Base-by-base conservation (phyloP, 208 protist genomes). In the Strigomonas galati region DNA sequence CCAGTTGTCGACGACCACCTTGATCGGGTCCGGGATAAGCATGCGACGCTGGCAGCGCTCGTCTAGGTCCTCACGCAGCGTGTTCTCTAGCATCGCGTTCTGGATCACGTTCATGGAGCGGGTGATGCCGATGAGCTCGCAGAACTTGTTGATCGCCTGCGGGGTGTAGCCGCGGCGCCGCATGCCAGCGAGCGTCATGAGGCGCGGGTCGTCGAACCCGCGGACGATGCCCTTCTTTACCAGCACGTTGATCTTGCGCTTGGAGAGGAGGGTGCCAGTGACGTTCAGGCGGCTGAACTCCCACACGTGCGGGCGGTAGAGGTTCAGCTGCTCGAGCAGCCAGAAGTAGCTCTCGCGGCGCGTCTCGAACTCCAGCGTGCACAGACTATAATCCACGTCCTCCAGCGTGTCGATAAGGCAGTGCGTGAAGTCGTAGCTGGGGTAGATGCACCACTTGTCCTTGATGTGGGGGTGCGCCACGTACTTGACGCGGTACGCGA, bases 371-470 rank as follows among this genome's bases (percentile, higher is more conserved):
- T 99, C 99, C 32, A 99, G 81, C 9, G 99, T 99, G 91, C 99
- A 99, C 5, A 99, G 81, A 14, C 98, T 99, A 85, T 99, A 99
- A 35, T 99, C 99, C 65, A 99, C 98, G 83, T 99, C 84, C 79
- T 99, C 99, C 28, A 99, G 77, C 10, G 98, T 98, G 81, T 99
- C 99, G 35, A 98, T 91, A 37, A 99, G 81, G 84, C 98, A 99
- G 88, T 99, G 98, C 31, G 98, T 98, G 78, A 96, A 99, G 86
- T 99, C 99, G 82, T 99, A 99, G 58, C 97, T 98, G 28, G 99
- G 99, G 79, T 99, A 99, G 70, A 99, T 97, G 78, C 97, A 99
- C 97, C 97, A 99, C 64, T 92, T 89, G 70, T 98, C 92, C 67
- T 97, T 97, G 31, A 87, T 79, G 78, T 97, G 92, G 30, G 96